Percentiles rank a stretch among this genome's conserved stretches.
Conservation (phyloP, 2,329 filamentous ascomycete genomes). For the Fusarium brachygibbosum region DNA sequence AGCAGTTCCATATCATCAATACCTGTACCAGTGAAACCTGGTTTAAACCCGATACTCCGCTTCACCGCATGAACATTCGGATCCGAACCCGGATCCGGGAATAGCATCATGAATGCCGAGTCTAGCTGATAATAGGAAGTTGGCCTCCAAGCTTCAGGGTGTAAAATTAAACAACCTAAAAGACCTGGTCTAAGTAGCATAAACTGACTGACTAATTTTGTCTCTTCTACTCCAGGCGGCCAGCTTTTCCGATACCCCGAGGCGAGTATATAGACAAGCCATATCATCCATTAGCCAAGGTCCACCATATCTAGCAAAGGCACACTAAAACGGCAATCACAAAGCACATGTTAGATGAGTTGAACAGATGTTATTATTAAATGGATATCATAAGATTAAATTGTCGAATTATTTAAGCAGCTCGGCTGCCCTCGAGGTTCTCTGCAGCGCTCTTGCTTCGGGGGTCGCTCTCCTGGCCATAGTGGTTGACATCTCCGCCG, state of each 20-base stretch:
- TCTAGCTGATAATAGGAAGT: too few relatives aligned
- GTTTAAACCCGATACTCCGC: constrained; percentile 2
- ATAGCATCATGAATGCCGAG: not conserved
- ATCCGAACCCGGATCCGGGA: constrained; percentile 38
- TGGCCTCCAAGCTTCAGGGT: too few relatives aligned
- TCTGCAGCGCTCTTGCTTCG: constrained; percentile 59
- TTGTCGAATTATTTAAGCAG: constrained; percentile 8
- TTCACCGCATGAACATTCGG: constrained; percentile 22
- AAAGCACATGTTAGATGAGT: not conserved
- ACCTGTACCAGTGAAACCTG: not conserved
- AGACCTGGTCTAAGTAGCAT: too few relatives aligned
- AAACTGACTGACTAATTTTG: too few relatives aligned
- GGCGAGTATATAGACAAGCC: not conserved
- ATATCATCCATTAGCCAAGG: not conserved
- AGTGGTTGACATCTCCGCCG: constrained; percentile 59
- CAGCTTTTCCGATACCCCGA: too few relatives aligned
- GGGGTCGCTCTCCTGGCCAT: constrained; percentile 58
- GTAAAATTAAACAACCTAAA: too few relatives aligned
- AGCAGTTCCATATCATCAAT: not conserved
- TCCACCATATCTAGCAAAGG: not conserved
- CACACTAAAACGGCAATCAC: not conserved
- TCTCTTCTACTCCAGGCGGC: too few relatives aligned
- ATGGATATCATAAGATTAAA: constrained; percentile 7
- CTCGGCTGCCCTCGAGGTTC: constrained; percentile 56
- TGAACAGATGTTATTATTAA: not conserved